Evolutionary conservation across 2,329 filamentous ascomycete species (phyloP), one percentile per base, ranked within the genome.

Genomic region (Phialophora verrucosa): DNA sequence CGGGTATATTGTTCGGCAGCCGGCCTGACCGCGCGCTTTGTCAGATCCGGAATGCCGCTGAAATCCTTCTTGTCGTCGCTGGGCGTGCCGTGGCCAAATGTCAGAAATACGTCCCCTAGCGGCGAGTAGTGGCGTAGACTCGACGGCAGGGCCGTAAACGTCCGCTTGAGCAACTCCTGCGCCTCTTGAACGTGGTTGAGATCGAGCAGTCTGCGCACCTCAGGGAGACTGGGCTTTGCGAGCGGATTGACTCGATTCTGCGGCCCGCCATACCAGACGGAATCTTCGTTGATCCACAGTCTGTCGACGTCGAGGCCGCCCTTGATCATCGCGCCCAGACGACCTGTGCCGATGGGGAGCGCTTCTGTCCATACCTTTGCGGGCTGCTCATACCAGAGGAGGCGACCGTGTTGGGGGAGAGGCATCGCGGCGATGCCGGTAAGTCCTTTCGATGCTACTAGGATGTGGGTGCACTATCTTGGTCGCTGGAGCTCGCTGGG

Each of bases 281-380:
- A 72, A 60, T 75, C 74, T 50, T 73, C 59, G 31, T 75, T 75
- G 12, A 75, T 57, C 57, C 73, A 73, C 20, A 74, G 47, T 12
- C 65, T 68, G 29, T 72, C 72, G 11, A 59, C 59, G n/a, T 62
- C 70, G 20, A 62, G 54, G 1, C 64, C 10, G 1, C 71, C 72
- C 1, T 71, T 59, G 6, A 71, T 70, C 66, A 74, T 74, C 1
- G 66, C 71, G 4, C 80, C 80, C 1, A 81, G 72, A 51, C 82
- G 78, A 25, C 83, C 83, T 70, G 84, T 84, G 11, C 83, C 82
- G 54, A 85, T 75, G 1, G 82, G 82, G 1, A 84, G 74, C 27
- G 80, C 79, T 65, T 80, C 74, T 53, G 77, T 74, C 78, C 79
- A 81, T 65, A 74, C 65, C 7, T 59, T 47, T 12, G 75, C 75